Conservation (phyloP, 768 basidiomycete genomes). For the Boletus insuetus region DNA sequence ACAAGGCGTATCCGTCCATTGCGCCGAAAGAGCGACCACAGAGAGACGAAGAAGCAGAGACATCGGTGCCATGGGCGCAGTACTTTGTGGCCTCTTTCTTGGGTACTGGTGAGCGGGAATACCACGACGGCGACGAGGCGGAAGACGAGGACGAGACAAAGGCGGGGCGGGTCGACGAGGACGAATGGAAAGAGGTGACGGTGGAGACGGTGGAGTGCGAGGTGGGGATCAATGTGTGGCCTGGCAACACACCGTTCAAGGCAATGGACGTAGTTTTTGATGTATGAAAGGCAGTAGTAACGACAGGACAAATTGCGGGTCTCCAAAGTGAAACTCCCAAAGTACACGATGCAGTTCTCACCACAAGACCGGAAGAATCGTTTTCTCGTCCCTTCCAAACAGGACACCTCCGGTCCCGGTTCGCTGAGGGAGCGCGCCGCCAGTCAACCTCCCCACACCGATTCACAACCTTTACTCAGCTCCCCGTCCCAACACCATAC, state of each 20-base stretch:
- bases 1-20: slow-evolving; percentile 54
- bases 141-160: slow-evolving; percentile 10
- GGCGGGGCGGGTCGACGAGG: slow-evolving; percentile 33
- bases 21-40: slow-evolving; percentile 54
- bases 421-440: slow-evolving; percentile 30
- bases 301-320: too few species aligned
- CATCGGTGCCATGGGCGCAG: slow-evolving; percentile 32
- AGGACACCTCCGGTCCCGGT: neutral
- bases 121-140: slow-evolving; percentile 53
- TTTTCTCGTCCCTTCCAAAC: slow-evolving; percentile 38
- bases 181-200: slow-evolving; percentile 62
- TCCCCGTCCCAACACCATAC: too few species aligned
- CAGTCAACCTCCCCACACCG: slow-evolving; percentile 59
- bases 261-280: slow-evolving; percentile 77
- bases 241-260: slow-evolving; percentile 86
- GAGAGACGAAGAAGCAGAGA: slow-evolving; percentile 11
- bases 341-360: too few species aligned
- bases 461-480: too few species aligned
- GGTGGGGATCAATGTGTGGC: slow-evolving; percentile 84
- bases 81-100: slow-evolving; percentile 41
- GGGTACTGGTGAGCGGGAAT: slow-evolving; percentile 43
- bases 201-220: slow-evolving; percentile 94
- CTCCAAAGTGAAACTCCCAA: too few species aligned
- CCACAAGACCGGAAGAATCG: slow-evolving; percentile 53
- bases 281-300: slow-evolving; percentile 37